A percentile compares a stretch with the other conserved stretches of the same genome.
These are phyloP conservation scores for Tephrocybe rancida DNA, from an alignment of 768 basidiomycete genomes.

Conservation along the genomic window DNA sequence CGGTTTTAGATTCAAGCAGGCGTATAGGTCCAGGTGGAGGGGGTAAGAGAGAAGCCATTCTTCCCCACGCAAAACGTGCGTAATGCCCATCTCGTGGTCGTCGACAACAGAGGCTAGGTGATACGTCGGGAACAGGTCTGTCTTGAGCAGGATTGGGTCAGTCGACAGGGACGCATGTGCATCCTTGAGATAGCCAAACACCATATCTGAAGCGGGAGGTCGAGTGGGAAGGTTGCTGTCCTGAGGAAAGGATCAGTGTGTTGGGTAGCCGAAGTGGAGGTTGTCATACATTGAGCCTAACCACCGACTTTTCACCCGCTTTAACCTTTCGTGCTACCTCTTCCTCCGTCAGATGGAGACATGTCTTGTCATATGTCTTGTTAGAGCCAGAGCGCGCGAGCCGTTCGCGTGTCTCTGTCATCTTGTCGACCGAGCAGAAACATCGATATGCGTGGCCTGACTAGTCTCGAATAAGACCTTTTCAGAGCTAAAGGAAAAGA, in stretches of 20 bases:
- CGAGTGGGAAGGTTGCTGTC: constrained; percentile 58
- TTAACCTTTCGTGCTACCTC: constrained; percentile 75
- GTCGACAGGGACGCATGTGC: constrained; percentile 80
- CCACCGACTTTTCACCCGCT: constrained; percentile 76
- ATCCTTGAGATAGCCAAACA: constrained; percentile 77
- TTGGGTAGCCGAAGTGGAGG: neutral
- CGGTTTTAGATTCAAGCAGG: constrained; percentile 65
- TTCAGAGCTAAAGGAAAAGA: neutral
- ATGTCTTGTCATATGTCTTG: constrained; percentile 85
- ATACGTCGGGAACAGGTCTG: constrained; percentile 93
- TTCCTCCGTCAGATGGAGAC: constrained; percentile 84
- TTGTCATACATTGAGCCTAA: constrained; percentile 87
- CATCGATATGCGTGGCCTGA: constrained; percentile 91
- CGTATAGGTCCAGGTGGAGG: constrained; percentile 88
- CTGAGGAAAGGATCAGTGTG: constrained; percentile 32
- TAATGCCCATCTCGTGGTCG: constrained; percentile 94
- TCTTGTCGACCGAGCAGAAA: constrained; percentile 81
- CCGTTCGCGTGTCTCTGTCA: constrained; percentile 67
- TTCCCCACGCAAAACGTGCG: constrained; percentile 95
- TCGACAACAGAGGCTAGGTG: constrained; percentile 96
- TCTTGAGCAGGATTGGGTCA: constrained; percentile 91
- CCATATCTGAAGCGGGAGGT: constrained; percentile 59
- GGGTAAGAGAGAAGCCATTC: constrained; percentile 97
- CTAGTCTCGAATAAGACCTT: constrained; percentile 38
- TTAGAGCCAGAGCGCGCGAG: constrained; percentile 76